phyloP scores from a whole-genome alignment of 345 rosid species.

The Raphanus sativus region DNA sequence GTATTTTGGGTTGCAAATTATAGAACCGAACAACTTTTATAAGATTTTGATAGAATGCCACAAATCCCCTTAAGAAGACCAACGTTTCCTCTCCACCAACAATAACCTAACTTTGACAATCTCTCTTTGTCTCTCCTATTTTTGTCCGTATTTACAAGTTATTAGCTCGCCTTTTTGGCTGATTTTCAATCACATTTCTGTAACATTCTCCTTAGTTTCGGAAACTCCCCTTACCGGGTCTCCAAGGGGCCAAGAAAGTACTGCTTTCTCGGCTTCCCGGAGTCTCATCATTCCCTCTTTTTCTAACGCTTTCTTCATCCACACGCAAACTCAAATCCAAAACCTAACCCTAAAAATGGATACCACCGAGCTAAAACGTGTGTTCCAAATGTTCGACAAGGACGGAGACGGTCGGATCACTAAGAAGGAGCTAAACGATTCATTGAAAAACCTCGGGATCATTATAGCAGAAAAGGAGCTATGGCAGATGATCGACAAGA shows the following conservation, averaged over 20 bases:
- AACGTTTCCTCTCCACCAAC: slow-evolving; percentile 34
- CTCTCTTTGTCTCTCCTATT: slow-evolving; percentile 24
- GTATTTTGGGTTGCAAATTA: not conserved
- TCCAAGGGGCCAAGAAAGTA: slow-evolving; percentile 38
- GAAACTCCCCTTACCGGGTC: slow-evolving; percentile 28
- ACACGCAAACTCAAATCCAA: slow-evolving; percentile 15
- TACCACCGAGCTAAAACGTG: slow-evolving; percentile 51
- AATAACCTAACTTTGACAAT: slow-evolving; percentile 7
- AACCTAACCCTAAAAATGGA: slow-evolving; percentile 44
- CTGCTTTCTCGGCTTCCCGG: slow-evolving; percentile 34
- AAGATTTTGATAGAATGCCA: slow-evolving; percentile 12
- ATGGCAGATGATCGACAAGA: slow-evolving; percentile 45
- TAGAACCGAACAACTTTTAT: not conserved
- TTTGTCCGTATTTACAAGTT: slow-evolving; percentile 27
- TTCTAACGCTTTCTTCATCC: slow-evolving; percentile 13
- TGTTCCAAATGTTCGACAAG: slow-evolving; percentile 76
- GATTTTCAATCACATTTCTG: slow-evolving; percentile 8
- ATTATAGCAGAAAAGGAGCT: slow-evolving; percentile 60
- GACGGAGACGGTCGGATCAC: slow-evolving; percentile 80
- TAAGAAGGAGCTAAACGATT: slow-evolving; percentile 57
- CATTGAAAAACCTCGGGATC: slow-evolving; percentile 67
- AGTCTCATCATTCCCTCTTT: slow-evolving; percentile 20
- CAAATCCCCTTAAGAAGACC: slow-evolving; percentile 7
- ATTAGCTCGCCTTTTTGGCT: slow-evolving; percentile 21
- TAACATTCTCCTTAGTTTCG: slow-evolving; percentile 10